These are phyloP conservation scores for Colletotrichum cuscutae DNA, from an alignment of 2,329 filamentous ascomycete genomes.

Conservation along the genomic window DNA sequence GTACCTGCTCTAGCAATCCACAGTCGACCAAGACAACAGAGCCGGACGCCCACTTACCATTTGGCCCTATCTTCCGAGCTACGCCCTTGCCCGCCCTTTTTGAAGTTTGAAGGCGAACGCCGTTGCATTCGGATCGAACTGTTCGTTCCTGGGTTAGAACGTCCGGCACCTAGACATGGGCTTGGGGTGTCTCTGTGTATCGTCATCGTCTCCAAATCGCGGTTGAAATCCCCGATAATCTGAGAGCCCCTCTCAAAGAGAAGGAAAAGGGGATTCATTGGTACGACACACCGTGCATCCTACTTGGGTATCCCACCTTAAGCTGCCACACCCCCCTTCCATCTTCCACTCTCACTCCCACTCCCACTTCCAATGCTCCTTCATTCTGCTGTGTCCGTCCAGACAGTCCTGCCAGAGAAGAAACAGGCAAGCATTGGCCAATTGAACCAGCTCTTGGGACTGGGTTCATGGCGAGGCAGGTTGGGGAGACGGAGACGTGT, in stretches of 20 bases:
- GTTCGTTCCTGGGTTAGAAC: slow-evolving; percentile 6
- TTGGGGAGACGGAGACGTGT: not conserved
- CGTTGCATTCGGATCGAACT: not conserved
- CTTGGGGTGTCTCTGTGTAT: slow-evolving; percentile 1
- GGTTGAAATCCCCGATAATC: slow-evolving; percentile 15
- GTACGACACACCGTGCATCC: not conserved
- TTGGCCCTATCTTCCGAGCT: not conserved
- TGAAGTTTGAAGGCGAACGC: not conserved
- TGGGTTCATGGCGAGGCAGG: not conserved
- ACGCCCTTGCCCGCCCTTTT: not conserved
- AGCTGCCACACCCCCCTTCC: not conserved
- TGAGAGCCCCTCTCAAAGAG: not conserved
- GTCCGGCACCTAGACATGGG: slow-evolving; percentile 7
- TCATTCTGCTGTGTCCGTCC: not conserved
- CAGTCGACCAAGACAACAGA: not conserved
- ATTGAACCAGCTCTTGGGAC: not conserved
- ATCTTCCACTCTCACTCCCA: not conserved
- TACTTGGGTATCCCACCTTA: not conserved
- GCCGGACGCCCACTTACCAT: not conserved
- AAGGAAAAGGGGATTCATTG: not conserved
- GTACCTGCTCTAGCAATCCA: not conserved
- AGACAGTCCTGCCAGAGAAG: not conserved
- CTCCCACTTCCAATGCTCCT: not conserved
- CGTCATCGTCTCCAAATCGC: slow-evolving; percentile 4
- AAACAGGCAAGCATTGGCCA: not conserved